Percentiles rank a stretch among this genome's conserved stretches.
Conservation (phyloP, 2,329 filamentous ascomycete species). For the Parastagonospora nodorum region DNA sequence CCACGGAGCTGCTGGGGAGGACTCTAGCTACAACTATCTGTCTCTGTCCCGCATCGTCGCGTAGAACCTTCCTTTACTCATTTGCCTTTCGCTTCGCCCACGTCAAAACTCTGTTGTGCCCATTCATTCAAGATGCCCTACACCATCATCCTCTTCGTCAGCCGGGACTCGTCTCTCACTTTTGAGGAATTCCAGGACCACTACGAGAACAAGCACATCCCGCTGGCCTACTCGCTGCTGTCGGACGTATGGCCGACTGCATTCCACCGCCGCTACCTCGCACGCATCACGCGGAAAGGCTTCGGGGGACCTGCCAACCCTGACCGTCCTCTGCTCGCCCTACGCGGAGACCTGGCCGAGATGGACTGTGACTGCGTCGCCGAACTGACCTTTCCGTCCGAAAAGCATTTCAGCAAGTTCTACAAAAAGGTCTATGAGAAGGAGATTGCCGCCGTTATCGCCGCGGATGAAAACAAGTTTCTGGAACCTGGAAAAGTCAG, state of each 20-base stretch:
- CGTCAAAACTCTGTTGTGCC: background rate
- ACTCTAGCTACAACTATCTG: constrained; percentile 11
- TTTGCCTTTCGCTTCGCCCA: background rate
- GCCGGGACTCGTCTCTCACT: constrained; percentile 24
- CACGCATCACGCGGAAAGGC: constrained; percentile 28
- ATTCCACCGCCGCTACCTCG: constrained; percentile 34
- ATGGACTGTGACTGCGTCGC: constrained; percentile 35
- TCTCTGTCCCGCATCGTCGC: constrained; percentile 8
- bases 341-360: constrained; percentile 27
- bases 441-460: constrained; percentile 24
- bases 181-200: constrained; percentile 33
- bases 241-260: constrained; percentile 22
- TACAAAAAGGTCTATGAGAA: constrained; percentile 30
- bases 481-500: constrained; percentile 23
- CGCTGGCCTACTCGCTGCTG: constrained; percentile 26
- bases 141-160: constrained; percentile 32
- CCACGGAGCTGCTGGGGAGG: constrained; percentile 15
- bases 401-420: constrained; percentile 30
- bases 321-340: constrained; percentile 24
- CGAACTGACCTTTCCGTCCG: constrained; percentile 29
- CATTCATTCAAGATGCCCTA: constrained; percentile 25
- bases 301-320: constrained; percentile 32
- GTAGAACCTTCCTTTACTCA: background rate
- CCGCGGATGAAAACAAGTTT: constrained; percentile 31
- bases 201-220: constrained; percentile 35